Base-by-base conservation (phyloP, 768 basidiomycete genomes). In the Boletus barrowsii region DNA sequence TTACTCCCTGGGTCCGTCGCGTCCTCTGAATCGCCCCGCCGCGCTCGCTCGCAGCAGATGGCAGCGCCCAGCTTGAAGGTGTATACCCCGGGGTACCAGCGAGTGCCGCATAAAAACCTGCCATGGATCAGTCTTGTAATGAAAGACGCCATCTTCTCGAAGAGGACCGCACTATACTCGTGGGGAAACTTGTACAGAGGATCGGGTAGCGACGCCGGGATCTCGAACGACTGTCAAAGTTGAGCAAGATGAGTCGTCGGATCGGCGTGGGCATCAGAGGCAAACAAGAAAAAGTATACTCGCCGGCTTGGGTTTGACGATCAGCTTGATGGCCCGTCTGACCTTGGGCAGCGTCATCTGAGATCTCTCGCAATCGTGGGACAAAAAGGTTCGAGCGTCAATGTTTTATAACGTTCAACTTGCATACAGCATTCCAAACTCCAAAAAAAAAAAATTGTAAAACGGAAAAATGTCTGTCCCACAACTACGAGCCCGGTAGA, bases 401-500 rank as follows among this genome's bases (percentile, higher is more conserved):
- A n/a, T 5, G 37, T 33, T 14, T 10, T 14, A 6, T 6, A 35
- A 33, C 33, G 33, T 10, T 5, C 4, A 1, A 41, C 15, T 43
- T 37, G 32, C 42, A 54, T 33, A 24, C 39, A 42, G 15, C 10
- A 61, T 66, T 54, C 64, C 55, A 61, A 61, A 42, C 3, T 0
- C 15, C 0, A 6, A n/a, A 35, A 32, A 40, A 18, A 10, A 42
- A 36, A 43, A 22, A 18, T 36, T 53, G 9, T 1, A 26, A 26
- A 24, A 26, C 26, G 2, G 5, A 8, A 11, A 51, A 41, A 74
- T 86, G 83, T 86, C 43, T 78, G 83, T 80, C 80, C 69, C 83
- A 79, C 75, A 84, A 86, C 84, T 86, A 86, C 79, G 82, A 82
- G 75, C 62, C 69, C 68, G 69, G 73, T 66, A 65, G 70, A 62